Evolutionary conservation across 1,284 basidiomycete species (phyloP).

Genomic region (Meira nashicola): DNA sequence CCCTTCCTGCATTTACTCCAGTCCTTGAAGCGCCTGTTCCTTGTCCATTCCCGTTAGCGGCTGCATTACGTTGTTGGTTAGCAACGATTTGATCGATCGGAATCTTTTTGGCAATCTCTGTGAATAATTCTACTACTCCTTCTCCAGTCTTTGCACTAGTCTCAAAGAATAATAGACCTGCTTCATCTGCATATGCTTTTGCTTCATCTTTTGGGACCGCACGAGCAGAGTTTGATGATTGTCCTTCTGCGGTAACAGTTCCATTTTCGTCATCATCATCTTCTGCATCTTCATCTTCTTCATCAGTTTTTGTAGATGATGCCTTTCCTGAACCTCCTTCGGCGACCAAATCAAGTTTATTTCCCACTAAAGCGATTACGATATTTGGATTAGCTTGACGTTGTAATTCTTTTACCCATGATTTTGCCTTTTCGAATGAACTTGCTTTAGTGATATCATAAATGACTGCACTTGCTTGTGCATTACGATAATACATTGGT

Average conservation of each 20-base stretch:
- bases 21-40: slow-evolving; percentile 16
- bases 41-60: background rate
- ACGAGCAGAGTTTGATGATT: slow-evolving; percentile 20
- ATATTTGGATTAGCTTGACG: slow-evolving; percentile 98
- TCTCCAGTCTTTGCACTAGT: slow-evolving; percentile 97
- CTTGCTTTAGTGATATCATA: slow-evolving; percentile 88
- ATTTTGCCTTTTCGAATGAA: slow-evolving; percentile 97
- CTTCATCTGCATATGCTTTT: slow-evolving; percentile 89
- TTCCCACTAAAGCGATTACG: slow-evolving; percentile 64
- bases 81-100: slow-evolving; percentile 39
- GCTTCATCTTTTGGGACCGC: slow-evolving; percentile 68
- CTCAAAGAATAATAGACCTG: slow-evolving; percentile 90
- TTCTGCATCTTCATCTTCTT: slow-evolving; percentile 21
- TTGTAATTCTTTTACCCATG: slow-evolving; percentile 99
- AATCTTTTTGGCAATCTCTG: slow-evolving; percentile 61
- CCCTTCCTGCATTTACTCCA: slow-evolving; percentile 20
- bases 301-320: slow-evolving; percentile 10
- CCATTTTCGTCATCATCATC: slow-evolving; percentile 54
- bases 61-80: slow-evolving; percentile 14
- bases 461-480: slow-evolving; percentile 94
- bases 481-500: slow-evolving; percentile 98
- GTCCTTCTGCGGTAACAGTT: slow-evolving; percentile 50
- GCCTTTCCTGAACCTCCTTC: slow-evolving; percentile 55
- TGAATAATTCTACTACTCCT: slow-evolving; percentile 93
- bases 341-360: slow-evolving; percentile 75